Evolutionary conservation across 352 stramenopile species (phyloP).

Genomic region (Phytophthora quininea): DNA sequence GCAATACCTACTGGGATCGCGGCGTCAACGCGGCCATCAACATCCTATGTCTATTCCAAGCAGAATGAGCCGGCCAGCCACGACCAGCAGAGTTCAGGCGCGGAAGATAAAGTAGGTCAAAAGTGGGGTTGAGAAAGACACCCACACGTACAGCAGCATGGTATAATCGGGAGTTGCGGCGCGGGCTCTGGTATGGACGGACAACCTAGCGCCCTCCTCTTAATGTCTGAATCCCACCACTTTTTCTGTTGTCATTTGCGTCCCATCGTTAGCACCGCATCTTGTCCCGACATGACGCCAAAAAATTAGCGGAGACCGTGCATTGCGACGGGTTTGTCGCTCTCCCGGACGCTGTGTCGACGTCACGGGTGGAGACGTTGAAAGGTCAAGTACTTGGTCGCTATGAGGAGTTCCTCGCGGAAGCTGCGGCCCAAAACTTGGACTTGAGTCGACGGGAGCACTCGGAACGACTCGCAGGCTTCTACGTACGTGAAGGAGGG

Average conservation of each 20-base stretch:
- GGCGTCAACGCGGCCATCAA: no score
- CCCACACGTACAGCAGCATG: no score
- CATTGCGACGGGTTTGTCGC: slow-evolving; percentile 59
- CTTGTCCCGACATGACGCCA: not conserved
- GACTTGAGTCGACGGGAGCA: slow-evolving; percentile 46
- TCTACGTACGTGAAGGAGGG: slow-evolving; percentile 75
- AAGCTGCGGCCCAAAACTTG: slow-evolving; percentile 32
- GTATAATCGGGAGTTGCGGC: no score
- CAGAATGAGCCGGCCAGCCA: no score
- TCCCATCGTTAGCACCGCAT: not conserved
- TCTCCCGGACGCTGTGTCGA: slow-evolving; percentile 22
- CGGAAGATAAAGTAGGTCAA: no score
- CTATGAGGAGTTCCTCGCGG: slow-evolving; percentile 45
- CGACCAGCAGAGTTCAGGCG: no score
- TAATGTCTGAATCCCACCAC: not conserved
- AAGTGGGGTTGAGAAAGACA: no score
- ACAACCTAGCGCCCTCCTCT: no score
- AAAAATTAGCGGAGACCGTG: slow-evolving; percentile 26
- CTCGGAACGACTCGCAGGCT: slow-evolving; percentile 61
- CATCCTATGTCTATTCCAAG: no score
- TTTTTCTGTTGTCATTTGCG: not conserved
- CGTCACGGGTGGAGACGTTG: slow-evolving; percentile 26
- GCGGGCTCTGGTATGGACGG: no score
- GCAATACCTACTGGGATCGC: no score
- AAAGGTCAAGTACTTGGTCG: slow-evolving; percentile 37